Evolutionary conservation across 2,329 filamentous ascomycete genomes (phyloP).

Genomic region (Aphanocladium album): DNA sequence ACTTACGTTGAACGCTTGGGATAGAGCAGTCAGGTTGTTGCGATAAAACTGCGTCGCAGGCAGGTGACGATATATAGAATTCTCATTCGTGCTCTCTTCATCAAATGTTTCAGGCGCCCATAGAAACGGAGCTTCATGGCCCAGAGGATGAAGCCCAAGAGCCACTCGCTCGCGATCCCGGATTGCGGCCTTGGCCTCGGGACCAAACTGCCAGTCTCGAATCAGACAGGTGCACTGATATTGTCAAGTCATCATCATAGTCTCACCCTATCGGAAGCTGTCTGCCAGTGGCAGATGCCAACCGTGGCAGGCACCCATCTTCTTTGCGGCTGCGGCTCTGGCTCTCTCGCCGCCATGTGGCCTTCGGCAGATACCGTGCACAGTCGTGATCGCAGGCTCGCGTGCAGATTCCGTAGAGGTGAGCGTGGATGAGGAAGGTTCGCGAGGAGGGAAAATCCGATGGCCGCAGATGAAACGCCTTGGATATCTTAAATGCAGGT

Average conservation of each 20-base stretch:
- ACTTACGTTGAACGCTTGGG: conserved; percentile 51
- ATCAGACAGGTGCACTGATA: not conserved
- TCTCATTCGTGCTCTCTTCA: not conserved
- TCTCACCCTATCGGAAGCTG: conserved; percentile 32
- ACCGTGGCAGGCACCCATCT: conserved; percentile 19
- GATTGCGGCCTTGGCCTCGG: conserved; percentile 28
- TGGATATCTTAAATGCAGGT: not conserved
- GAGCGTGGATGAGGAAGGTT: too few relatives aligned
- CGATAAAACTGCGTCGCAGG: conserved; percentile 34
- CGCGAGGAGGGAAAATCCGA: too few relatives aligned
- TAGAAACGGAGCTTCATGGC: conserved; percentile 22
- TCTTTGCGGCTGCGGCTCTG: not conserved
- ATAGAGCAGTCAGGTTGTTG: conserved; percentile 54
- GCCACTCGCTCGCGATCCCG: conserved; percentile 30
- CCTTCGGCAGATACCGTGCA: not conserved
- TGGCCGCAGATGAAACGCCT: not conserved
- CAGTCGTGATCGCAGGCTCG: not conserved
- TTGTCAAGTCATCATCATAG: not conserved
- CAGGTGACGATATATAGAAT: not conserved
- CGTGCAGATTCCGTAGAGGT: not conserved
- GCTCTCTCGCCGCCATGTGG: conserved; percentile 6
- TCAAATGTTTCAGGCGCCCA: conserved; percentile 24
- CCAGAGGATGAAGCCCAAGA: conserved; percentile 20
- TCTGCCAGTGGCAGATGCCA: conserved; percentile 34
- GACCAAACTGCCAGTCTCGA: conserved; percentile 29